Percentiles rank a stretch among this genome's conserved stretches.
Evolutionary conservation across 2,329 filamentous ascomycete genomes (phyloP).

Genomic region (Monosporascus sp.): DNA sequence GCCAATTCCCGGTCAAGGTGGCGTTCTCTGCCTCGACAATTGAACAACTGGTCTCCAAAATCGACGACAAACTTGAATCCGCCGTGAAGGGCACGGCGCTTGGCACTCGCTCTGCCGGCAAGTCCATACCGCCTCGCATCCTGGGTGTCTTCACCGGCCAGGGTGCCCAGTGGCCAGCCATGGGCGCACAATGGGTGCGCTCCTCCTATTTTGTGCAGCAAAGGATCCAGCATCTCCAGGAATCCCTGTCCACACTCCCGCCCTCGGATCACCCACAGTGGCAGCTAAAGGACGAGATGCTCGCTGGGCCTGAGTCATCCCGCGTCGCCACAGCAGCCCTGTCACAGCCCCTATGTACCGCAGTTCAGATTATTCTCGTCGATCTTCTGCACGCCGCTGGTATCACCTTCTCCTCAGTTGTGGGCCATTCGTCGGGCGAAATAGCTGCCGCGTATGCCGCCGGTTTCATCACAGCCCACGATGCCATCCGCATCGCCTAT

Average conservation of each 20-base stretch:
- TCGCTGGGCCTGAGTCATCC: slow-evolving; percentile 2
- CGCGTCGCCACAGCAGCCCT: slow-evolving; percentile 10
- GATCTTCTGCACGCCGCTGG: slow-evolving; percentile 23
- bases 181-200: slow-evolving; percentile 9
- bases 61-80: not conserved
- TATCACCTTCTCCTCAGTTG: slow-evolving; percentile 18
- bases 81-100: too few species aligned
- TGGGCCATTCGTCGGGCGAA: slow-evolving; percentile 25
- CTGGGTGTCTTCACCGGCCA: slow-evolving; percentile 28
- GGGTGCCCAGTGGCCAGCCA: slow-evolving; percentile 26
- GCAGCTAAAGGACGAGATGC: slow-evolving; percentile 12
- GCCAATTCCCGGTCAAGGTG: too few species aligned
- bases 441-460: slow-evolving; percentile 20
- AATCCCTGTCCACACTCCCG: slow-evolving; percentile 6
- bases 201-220: slow-evolving; percentile 7
- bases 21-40: too few species aligned
- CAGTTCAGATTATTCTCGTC: slow-evolving; percentile 33
- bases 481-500: slow-evolving; percentile 26
- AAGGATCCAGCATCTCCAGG: slow-evolving; percentile 8
- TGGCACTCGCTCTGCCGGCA: too few species aligned
- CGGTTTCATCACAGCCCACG: slow-evolving; percentile 11
- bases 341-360: slow-evolving; percentile 30
- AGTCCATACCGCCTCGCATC: too few species aligned
- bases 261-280: slow-evolving; percentile 11
- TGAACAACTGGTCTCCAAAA: not conserved